Conservation (phyloP, 306 rosid species). For the Glycine tomentella region DNA sequence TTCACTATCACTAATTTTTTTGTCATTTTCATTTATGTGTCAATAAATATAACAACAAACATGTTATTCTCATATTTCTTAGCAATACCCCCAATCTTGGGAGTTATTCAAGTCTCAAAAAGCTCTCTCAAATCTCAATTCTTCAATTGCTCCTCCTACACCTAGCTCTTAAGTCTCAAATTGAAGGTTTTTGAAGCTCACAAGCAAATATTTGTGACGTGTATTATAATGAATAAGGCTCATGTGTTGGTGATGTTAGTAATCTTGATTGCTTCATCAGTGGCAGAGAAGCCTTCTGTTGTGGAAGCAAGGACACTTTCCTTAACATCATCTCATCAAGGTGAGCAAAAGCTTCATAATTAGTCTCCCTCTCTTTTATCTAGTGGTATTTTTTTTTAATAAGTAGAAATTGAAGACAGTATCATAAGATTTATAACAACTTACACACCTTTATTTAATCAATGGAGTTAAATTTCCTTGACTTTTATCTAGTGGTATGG, state of each 20-base stretch:
- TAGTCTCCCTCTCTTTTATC: too few species aligned
- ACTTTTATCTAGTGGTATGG: not conserved
- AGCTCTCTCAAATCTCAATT: not conserved
- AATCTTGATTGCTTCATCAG: constrained; percentile 39
- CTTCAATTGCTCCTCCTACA: not conserved
- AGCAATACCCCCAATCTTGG: not conserved
- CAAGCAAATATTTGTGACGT: not conserved
- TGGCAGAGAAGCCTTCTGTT: constrained; percentile 23
- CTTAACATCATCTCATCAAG: constrained; percentile 42
- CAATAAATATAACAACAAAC: constrained; percentile 23
- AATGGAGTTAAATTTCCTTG: too few species aligned
- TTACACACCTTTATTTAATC: too few species aligned
- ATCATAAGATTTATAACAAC: too few species aligned
- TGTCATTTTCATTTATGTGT: not conserved
- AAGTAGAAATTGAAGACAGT: too few species aligned
- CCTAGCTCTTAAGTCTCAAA: not conserved
- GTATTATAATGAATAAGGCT: constrained; percentile 3
- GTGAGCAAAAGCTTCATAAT: constrained; percentile 19
- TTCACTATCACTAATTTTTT: constrained; percentile 20
- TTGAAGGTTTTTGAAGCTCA: not conserved
- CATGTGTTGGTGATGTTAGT: constrained; percentile 23
- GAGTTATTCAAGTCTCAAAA: too few species aligned
- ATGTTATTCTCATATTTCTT: not conserved
- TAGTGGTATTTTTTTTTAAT: too few species aligned
- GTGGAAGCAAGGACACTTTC: constrained; percentile 54